These are phyloP conservation scores for Zostera marina DNA, from an alignment of 116 monocot species.

Conservation along the genomic window DNA sequence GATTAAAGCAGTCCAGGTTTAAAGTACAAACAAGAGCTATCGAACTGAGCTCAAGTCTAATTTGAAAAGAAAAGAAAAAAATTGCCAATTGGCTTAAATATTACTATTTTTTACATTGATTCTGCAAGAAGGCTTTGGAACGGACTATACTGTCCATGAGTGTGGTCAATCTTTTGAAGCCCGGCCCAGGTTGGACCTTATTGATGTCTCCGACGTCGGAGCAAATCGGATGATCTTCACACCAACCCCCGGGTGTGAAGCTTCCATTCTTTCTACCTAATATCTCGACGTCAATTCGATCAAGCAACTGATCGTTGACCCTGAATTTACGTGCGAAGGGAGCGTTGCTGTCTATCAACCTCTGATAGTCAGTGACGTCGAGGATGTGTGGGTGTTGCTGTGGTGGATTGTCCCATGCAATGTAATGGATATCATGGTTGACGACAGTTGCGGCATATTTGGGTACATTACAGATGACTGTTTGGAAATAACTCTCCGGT, in stretches of 20 bases:
- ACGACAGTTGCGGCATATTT: conserved; percentile 7
- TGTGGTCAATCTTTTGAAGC: conserved; percentile 13
- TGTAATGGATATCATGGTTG: conserved; percentile 17
- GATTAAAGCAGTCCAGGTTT: no score
- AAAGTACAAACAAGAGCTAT: no score
- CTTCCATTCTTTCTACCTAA: conserved; percentile 13
- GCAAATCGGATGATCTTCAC: conserved; percentile 19
- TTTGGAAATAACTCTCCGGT: conserved; percentile 17
- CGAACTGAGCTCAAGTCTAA: no score
- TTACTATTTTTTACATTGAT: conserved; percentile 35
- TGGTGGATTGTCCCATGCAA: conserved; percentile 12
- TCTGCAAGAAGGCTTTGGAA: conserved; percentile 6
- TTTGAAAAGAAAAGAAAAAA: no score
- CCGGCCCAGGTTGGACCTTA: conserved; percentile 21
- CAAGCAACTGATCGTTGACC: conserved; percentile 2
- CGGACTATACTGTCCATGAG: conserved; percentile 27
- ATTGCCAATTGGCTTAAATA: no score
- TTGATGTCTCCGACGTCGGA: conserved; percentile 14
- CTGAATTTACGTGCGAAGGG: conserved; percentile 13
- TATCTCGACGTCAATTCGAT: conserved; percentile 31
- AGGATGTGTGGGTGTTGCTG: conserved; percentile 12
- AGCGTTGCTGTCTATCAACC: conserved; percentile 9
- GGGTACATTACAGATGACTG: conserved; percentile 8
- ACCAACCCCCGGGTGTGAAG: conserved; percentile 54
- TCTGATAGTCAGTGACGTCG: neutral